Evolutionary conservation across 2,329 filamentous ascomycete species (phyloP).

Genomic region (Penicillium sp.): DNA sequence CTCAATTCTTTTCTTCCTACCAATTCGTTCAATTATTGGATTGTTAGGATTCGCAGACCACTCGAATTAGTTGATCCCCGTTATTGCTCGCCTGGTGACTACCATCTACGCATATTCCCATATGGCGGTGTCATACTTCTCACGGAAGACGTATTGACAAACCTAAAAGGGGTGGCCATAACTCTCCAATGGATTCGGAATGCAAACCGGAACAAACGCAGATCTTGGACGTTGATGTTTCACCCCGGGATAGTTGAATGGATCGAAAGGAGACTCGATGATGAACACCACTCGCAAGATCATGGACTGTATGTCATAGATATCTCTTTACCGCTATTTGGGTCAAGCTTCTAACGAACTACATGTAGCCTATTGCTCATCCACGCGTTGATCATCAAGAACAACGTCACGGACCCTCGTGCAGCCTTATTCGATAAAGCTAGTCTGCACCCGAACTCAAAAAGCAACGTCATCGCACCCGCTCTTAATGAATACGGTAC

Average conservation of each 20-base stretch:
- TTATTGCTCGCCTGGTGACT: not conserved
- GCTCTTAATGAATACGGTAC: constrained; percentile 30
- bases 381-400: constrained; percentile 23
- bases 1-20: constrained; percentile 25
- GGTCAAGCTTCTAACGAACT: not conserved
- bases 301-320: constrained; percentile 8
- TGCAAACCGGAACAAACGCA: constrained; percentile 24
- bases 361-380: constrained; percentile 10
- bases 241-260: constrained; percentile 38
- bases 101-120: constrained; percentile 40
- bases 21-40: constrained; percentile 36
- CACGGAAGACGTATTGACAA: constrained; percentile 39
- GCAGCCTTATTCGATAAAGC: constrained; percentile 10
- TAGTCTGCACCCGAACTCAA: constrained; percentile 22
- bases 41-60: constrained; percentile 28
- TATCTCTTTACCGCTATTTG: not conserved
- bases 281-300: not conserved
- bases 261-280: constrained; percentile 29
- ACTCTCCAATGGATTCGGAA: constrained; percentile 40
- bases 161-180: constrained; percentile 29
- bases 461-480: constrained; percentile 32
- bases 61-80: constrained; percentile 24
- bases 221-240: constrained; percentile 40
- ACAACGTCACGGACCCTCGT: constrained; percentile 19
- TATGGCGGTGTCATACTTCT: constrained; percentile 39